Evolutionary conservation across 1,284 basidiomycete species (phyloP).

Genomic region (Boletus putidus): DNA sequence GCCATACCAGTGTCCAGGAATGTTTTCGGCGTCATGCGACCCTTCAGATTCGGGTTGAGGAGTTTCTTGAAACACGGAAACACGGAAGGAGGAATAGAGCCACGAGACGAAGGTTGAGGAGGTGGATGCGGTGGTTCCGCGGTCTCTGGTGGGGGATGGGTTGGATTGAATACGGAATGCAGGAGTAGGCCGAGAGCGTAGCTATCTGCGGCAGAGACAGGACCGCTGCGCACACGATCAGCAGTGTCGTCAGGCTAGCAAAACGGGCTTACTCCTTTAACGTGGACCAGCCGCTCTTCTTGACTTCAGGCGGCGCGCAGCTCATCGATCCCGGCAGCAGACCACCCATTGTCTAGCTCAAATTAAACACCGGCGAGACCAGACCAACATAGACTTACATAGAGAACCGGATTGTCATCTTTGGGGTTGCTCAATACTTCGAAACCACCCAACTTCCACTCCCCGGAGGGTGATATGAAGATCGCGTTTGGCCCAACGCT

Average conservation of each 20-base stretch:
- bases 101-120: constrained; percentile 71
- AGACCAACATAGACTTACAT: constrained; percentile 54
- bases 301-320: constrained; percentile 85
- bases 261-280: constrained; percentile 71
- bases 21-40: constrained; percentile 70
- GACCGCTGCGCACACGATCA: constrained; percentile 50
- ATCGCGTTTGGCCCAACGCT: constrained; percentile 78
- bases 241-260: background rate
- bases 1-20: constrained; percentile 84
- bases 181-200: constrained; percentile 87
- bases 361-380: constrained; percentile 15
- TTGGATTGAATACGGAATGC: constrained; percentile 84
- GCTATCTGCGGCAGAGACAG: constrained; percentile 74
- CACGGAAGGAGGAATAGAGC: constrained; percentile 72
- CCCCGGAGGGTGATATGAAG: constrained; percentile 88
- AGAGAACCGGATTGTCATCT: constrained; percentile 75
- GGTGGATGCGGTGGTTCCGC: constrained; percentile 70
- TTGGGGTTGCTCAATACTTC: constrained; percentile 83
- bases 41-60: constrained; percentile 83
- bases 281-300: constrained; percentile 81
- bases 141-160: constrained; percentile 67
- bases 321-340: constrained; percentile 59
- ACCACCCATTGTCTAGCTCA: constrained; percentile 66
- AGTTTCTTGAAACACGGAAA: constrained; percentile 87
- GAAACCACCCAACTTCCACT: constrained; percentile 96